Evolutionary conservation across 148 eudicot species (phyloP), one percentile per base, ranked within the genome.

Genomic region (Cornus florida): DNA sequence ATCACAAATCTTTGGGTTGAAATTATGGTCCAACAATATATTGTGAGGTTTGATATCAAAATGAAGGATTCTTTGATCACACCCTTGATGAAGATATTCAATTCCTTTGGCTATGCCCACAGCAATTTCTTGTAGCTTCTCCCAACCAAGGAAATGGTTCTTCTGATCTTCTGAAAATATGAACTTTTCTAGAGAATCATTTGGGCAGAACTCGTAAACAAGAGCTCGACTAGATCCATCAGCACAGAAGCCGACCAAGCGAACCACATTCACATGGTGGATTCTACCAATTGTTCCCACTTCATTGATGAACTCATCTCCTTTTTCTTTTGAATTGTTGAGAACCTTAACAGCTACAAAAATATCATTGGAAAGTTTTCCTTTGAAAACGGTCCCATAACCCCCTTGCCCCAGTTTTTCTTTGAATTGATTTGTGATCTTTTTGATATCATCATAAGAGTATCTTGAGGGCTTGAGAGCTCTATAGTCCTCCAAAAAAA

Each of bases 281-380:
- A 72, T 72, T 53, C 5, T 72, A 5, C 75, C 75, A 22, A 72
- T 72, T 48, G 75, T 72, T 48, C 62, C 75, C 2, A 72, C 62
- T 72, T 72, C 75, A 72, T 72, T 48, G 16, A 72, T 72, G 75
- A 72, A 72, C 33, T 72, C 74, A 16, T 46, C 74, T 8, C 59
- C 74, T 2, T 71, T 46, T 19, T 7, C 74, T 28, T 0, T 71
- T 22, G 35, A 72, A 22, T 72, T 48, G 75, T 72, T 53, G 62
- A 72, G 75, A 20, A 72, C 62, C 75, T 72, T 72, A 0, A 72
- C 75, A 11, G 75, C 75, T n/a, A 72, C 75, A 48, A 72, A 28
- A 5, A 72, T 24, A 22, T 46, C 60, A 10, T 53, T 22, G 24
- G 60, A 72, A 24, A 46, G 62, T 16, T 3, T 20, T 43, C 74